Conservation (phyloP, 129 eudicot species). For the Oenanthe sinensis region DNA sequence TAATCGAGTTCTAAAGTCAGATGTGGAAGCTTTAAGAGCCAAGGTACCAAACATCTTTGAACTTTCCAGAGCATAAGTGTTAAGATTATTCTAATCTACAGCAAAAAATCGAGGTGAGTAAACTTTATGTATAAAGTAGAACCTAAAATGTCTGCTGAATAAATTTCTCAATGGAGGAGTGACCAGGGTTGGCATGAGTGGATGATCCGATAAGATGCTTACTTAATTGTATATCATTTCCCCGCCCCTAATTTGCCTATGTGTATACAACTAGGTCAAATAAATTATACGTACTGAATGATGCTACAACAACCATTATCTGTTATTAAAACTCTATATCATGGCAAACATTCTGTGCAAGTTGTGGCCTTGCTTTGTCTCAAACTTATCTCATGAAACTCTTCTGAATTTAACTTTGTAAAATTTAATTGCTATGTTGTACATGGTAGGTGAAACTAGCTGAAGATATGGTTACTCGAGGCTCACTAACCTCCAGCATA, state of each 20-base stretch:
- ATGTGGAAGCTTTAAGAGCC: conserved; percentile 95
- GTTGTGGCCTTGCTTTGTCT: neutral
- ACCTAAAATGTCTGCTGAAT: too few species aligned
- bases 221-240: too few species aligned
- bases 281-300: too few species aligned
- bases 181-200: too few species aligned
- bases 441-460: conserved; percentile 78
- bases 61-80: neutral
- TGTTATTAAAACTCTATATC: too few species aligned
- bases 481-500: conserved; percentile 68
- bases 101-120: neutral
- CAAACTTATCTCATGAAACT: too few species aligned
- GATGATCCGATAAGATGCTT: too few species aligned
- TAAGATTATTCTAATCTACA: neutral
- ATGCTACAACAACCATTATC: too few species aligned
- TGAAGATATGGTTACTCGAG: conserved; percentile 81
- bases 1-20: conserved; percentile 83
- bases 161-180: too few species aligned
- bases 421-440: neutral
- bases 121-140: neutral
- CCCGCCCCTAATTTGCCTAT: too few species aligned
- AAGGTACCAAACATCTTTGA: conserved; percentile 42
- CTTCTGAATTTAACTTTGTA: neutral
- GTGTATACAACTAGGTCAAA: too few species aligned
- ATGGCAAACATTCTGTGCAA: too few species aligned